Conservation (phyloP, 1,284 basidiomycete species). For the Cryptococcus hybrid region DNA sequence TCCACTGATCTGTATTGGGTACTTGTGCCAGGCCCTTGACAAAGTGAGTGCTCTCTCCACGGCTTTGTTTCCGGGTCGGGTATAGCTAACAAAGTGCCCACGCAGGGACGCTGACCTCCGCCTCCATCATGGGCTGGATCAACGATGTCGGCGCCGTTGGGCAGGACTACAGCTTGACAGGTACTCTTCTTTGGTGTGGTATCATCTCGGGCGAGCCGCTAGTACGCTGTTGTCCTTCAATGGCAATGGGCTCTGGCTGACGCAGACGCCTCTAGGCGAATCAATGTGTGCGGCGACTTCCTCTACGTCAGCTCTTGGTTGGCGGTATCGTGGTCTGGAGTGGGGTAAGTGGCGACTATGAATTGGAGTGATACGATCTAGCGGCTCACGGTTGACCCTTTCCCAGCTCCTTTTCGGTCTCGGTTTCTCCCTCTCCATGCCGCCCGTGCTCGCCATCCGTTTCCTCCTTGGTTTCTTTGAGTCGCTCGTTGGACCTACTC, state of each 20-base stretch:
- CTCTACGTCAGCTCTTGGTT: slow-evolving; percentile 25
- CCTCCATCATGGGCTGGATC: slow-evolving; percentile 40
- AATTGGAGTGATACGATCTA: not conserved
- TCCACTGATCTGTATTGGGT: slow-evolving; percentile 31
- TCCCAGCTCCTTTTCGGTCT: slow-evolving; percentile 59
- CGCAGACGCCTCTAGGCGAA: slow-evolving; percentile 22
- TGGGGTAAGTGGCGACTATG: slow-evolving; percentile 6
- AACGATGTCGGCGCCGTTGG: slow-evolving; percentile 29
- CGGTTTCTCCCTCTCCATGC: slow-evolving; percentile 65
- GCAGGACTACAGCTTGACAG: slow-evolving; percentile 35
- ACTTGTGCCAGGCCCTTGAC: slow-evolving; percentile 33
- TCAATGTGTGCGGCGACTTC: slow-evolving; percentile 29
- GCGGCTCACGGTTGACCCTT: not conserved
- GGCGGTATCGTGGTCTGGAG: slow-evolving; percentile 29
- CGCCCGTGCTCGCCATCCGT: slow-evolving; percentile 53
- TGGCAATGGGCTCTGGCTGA: no score
- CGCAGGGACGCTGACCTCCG: not conserved
- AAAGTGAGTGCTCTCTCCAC: slow-evolving; percentile 21
- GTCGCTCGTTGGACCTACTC: slow-evolving; percentile 26
- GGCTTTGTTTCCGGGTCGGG: not conserved
- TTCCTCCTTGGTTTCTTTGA: slow-evolving; percentile 36
- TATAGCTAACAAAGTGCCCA: no score
- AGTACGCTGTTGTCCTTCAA: slow-evolving; percentile 5
- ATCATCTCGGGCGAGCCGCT: slow-evolving; percentile 29
- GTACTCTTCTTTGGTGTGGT: slow-evolving; percentile 29